Base-by-base conservation (phyloP, 176 grass and related monocot genomes). In the Aegilops bicornis region DNA sequence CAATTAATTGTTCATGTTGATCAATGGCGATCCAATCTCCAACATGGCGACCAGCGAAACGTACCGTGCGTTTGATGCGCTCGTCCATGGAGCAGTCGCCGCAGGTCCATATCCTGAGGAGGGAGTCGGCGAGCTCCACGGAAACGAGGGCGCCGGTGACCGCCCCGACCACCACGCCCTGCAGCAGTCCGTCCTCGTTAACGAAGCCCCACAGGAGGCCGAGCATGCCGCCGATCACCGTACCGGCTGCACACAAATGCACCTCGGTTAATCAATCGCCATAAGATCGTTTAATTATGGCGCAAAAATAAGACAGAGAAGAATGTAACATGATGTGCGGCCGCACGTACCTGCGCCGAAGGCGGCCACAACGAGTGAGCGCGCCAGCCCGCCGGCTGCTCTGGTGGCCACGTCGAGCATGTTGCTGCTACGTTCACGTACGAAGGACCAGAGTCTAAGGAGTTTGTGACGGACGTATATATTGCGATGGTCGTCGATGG, bases 61-160 rank as follows among this genome's bases (percentile, higher is more conserved):
- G 71, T 22, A 92, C 91, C 76, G 81, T 88, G 65, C 86, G 89
- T 11, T 84, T 35, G 66, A 87, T 61, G n/a, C 87, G 89, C 88
- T 50, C 32, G 79, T 81, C 86, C 33, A 85, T 81, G 13, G 87
- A 32, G 69, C 71, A 85, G 17, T 47, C 80, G 48, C 65, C 40
- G 63, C 37, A 56, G 24, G 84, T 65, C 91, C 91, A 92, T 23
- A 92, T 86, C 61, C 64, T 58, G 15, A 85, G 52, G 43, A 85
- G 68, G 27, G 58, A 68, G 13, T 92, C 91, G n/a, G 83, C 81
- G 22, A 92, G 84, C 82, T 92, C 91, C 69, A 90, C 84, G 29
- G 91, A 78, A 59, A 92, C 64, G 42, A 92, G 70, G 13, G 88
- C 91, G 8, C 91, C 91, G 10, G 88, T 84, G 25, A 92, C 79